These are phyloP conservation scores for Scheffersomyces amazonensis DNA, from an alignment of 805 yeast genomes.

Conservation along the genomic window DNA sequence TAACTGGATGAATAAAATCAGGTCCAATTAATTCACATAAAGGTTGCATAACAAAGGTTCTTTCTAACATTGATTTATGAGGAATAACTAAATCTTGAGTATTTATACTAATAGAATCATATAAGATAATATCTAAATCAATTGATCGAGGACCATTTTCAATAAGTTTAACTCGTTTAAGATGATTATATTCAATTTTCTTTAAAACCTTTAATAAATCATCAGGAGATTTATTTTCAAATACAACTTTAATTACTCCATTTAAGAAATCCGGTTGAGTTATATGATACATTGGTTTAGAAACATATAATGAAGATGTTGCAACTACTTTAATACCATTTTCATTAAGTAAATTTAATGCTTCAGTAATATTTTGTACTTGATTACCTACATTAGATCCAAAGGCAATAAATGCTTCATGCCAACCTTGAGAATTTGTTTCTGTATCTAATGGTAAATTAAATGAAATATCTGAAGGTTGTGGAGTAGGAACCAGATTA, in stretches of 20 bases:
- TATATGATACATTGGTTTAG: conserved; percentile 87
- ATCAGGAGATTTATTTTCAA: conserved; percentile 56
- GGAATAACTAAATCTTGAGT: conserved; percentile 68
- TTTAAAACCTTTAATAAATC: conserved; percentile 63
- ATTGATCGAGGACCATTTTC: conserved; percentile 92
- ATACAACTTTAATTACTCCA: conserved; percentile 72
- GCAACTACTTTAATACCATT: conserved; percentile 46
- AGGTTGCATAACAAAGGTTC: conserved; percentile 89
- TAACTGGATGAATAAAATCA: conserved; percentile 71
- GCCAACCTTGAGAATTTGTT: conserved; percentile 18
- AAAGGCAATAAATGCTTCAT: conserved; percentile 74
- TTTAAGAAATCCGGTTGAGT: conserved; percentile 83
- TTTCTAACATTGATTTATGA: conserved; percentile 82
- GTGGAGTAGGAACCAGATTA: too few relatives aligned
- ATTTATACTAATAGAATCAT: conserved; percentile 57
- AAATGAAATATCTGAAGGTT: conserved; percentile 13
- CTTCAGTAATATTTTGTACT: conserved; percentile 53
- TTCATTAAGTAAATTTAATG: conserved; percentile 47
- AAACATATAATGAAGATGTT: conserved; percentile 78
- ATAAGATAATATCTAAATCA: conserved; percentile 83
- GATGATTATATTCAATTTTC: conserved; percentile 69
- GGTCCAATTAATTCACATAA: conserved; percentile 77
- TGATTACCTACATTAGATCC: conserved; percentile 87
- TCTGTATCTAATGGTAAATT: conserved; percentile 28
- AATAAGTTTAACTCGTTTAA: conserved; percentile 70